Conservation (phyloP, 2,329 filamentous ascomycete genomes). For the Alternaria arbusti region DNA sequence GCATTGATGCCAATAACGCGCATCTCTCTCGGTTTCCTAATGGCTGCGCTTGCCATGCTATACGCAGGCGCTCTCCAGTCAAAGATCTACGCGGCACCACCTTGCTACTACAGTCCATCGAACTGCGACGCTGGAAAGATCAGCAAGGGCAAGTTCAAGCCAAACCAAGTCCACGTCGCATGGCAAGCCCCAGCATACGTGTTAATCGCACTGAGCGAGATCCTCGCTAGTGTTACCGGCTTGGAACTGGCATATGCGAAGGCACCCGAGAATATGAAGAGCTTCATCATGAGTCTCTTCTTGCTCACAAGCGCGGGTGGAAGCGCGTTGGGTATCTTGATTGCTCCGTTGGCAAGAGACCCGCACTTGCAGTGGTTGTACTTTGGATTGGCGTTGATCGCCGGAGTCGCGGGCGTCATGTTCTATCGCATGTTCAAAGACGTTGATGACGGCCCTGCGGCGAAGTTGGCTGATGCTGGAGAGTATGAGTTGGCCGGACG, state of each 20-base stretch:
- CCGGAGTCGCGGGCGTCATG: constrained; percentile 56
- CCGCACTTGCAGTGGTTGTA: constrained; percentile 73
- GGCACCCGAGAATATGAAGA: constrained; percentile 56
- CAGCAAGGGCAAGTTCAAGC: constrained; percentile 37
- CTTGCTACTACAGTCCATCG: constrained; percentile 58
- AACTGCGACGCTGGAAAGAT: constrained; percentile 46
- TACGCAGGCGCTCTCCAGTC: constrained; percentile 66
- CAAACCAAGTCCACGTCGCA: constrained; percentile 54
- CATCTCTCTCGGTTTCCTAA: constrained; percentile 60
- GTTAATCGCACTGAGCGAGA: constrained; percentile 54
- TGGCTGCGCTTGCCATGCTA: constrained; percentile 60
- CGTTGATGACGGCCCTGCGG: constrained; percentile 8
- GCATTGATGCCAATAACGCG: constrained; percentile 58
- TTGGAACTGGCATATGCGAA: constrained; percentile 57
- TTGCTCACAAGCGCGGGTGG: constrained; percentile 66
- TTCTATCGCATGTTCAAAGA: constrained; percentile 60
- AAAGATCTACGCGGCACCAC: constrained; percentile 60
- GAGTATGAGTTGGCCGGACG: constrained; percentile 23
- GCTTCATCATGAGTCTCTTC: constrained; percentile 62
- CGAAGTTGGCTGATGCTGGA: constrained; percentile 8
- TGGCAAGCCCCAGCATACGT: constrained; percentile 56
- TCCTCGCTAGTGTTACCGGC: constrained; percentile 56
- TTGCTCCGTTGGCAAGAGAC: constrained; percentile 67
- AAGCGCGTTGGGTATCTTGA: constrained; percentile 65
- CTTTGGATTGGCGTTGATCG: constrained; percentile 60